Evolutionary conservation across 73 alveolate genomes (phyloP), one percentile per base, ranked within the genome.

Genomic region (Diophrys appendiculata): DNA sequence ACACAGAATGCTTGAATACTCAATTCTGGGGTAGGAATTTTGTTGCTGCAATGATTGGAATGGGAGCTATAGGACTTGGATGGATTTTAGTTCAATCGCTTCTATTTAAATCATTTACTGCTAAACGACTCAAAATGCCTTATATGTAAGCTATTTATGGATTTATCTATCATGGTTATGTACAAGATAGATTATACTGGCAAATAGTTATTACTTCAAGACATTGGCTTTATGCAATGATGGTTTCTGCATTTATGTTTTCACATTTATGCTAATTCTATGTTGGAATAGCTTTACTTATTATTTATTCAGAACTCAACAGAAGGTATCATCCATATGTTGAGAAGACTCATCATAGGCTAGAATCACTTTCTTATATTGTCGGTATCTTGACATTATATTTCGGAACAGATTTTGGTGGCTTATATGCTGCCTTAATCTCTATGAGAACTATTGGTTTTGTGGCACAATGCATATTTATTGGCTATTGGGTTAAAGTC

Each of bases 131-230:
- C n/a, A 43, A 43, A 11, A 43, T 43, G 60, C 60, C 60, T 43
- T 43, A 43, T 43, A 43, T 43, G 60, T 43, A 43, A 43, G 60
- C 60, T 43, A 43, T 43, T 43, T 43, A 43, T 43, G 60, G 60
- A 18, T 43, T 11, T 43, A 11, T 43, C n/a, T 43, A 43, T 43
- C 60, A 43, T 43, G 60, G 60, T 5, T 43, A 43, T 43, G 60
- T 18, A 43, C n/a, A 11, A 18, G 5, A 43, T 43, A n/a, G n/a
- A n/a, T n/a, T n/a, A n/a, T 43, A 43, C 18, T 43, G 18, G 18
- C 18, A 43, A 18, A 43, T 43, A 43, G 60, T 43, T 5, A 18
- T 43, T 5, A 11, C 60, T 11, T 5, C 18, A 5, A 43, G 60
- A 18, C 5, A 43, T 43, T 5, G 5, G 60, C n/a, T 43, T 5